Evolutionary conservation across 2,329 filamentous ascomycete genomes (phyloP).

Genomic region (Aspergillus fumigatus): DNA sequence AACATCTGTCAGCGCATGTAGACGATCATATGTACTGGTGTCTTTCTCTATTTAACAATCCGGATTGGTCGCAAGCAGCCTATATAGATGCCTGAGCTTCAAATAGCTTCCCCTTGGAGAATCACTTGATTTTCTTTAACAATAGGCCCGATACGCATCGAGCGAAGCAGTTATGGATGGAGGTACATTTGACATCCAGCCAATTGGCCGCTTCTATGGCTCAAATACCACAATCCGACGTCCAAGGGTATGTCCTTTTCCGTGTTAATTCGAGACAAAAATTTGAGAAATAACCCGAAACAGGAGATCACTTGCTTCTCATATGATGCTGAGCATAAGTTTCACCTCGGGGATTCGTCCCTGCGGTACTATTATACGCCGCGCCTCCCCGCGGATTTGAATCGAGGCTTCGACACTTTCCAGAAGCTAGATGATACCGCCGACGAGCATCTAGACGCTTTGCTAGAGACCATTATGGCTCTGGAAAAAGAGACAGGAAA

Average conservation of each 20-base stretch:
- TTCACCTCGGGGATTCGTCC: constrained; percentile 71
- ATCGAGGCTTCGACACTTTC: constrained; percentile 75
- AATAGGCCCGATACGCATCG: neutral
- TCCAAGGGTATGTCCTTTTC: constrained; percentile 56
- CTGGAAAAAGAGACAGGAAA: constrained; percentile 66
- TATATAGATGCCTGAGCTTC: neutral
- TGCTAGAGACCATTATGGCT: constrained; percentile 70
- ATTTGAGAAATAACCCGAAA: constrained; percentile 4
- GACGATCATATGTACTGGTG: neutral
- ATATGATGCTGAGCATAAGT: constrained; percentile 77
- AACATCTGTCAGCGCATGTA: neutral
- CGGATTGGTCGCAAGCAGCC: neutral
- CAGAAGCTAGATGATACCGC: constrained; percentile 72
- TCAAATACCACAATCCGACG: constrained; percentile 67
- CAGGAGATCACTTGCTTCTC: constrained; percentile 92
- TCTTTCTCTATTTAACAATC: neutral
- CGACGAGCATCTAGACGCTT: constrained; percentile 84
- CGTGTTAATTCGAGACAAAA: neutral
- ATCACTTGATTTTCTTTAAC: neutral
- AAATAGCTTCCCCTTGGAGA: neutral
- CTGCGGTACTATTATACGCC: constrained; percentile 86
- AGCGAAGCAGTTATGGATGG: constrained; percentile 25
- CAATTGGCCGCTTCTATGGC: constrained; percentile 64
- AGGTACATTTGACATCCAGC: constrained; percentile 60
- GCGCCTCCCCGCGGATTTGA: constrained; percentile 66